Percentiles rank a stretch among this genome's conserved stretches.
Evolutionary conservation across 78 protist genomes (phyloP).

Genomic region (slime mould (Dictyostelium discoideum)): dicty_2.7 NC_007091.3:1834001-1834500

Average conservation of each 20-base stretch:
- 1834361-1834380: no score
- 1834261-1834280: neutral
- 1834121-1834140: neutral
- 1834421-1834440: no score
- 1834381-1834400: no score
- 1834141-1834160: constrained; percentile 8
- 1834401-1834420: no score
- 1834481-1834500: neutral
- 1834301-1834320: no score
- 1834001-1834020: no score
- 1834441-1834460: no score
- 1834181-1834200: neutral
- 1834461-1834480: neutral
- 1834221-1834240: neutral
- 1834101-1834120: neutral
- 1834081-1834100: neutral
- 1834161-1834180: neutral
- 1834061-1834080: neutral
- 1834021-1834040: no score
- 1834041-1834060: neutral
- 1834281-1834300: neutral
- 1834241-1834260: neutral
- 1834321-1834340: no score
- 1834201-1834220: neutral
- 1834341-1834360: no score